phyloP scores from a whole-genome alignment of 2,329 filamentous ascomycete genomes.

The Fusarium sp. region DNA sequence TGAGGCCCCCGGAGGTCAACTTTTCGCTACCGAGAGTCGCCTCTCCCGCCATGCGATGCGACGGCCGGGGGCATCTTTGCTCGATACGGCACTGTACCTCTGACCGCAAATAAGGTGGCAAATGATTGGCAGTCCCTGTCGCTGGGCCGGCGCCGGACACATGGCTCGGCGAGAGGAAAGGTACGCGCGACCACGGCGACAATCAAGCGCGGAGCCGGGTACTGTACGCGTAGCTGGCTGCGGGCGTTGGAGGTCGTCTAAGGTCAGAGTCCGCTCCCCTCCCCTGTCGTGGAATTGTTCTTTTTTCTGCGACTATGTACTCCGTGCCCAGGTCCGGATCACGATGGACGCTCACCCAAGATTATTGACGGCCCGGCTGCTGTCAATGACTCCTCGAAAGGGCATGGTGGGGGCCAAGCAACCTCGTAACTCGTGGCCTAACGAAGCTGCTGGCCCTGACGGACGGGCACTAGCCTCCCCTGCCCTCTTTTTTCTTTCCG shows the following conservation, averaged over 20 bases:
- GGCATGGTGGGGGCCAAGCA: conserved; percentile 6
- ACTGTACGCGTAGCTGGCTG: conserved; percentile 17
- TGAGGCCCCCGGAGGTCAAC: conserved; percentile 14
- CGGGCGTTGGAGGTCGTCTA: conserved; percentile 15
- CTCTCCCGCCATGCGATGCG: background rate
- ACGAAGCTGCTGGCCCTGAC: conserved; percentile 22
- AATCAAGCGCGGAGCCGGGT: conserved; percentile 6
- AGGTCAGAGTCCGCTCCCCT: background rate
- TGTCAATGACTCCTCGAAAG: conserved; percentile 28
- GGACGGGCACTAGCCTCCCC: conserved; percentile 20
- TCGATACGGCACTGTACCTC: background rate
- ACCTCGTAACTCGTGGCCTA: conserved; percentile 6
- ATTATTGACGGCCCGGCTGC: conserved; percentile 13
- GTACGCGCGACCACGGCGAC: conserved; percentile 16
- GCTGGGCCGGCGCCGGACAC: conserved; percentile 31
- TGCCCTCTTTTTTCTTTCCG: conserved; percentile 22
- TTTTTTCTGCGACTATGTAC: conserved; percentile 36
- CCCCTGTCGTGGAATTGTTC: conserved; percentile 45
- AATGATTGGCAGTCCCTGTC: conserved; percentile 35
- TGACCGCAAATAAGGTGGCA: conserved; percentile 19
- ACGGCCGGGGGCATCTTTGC: conserved; percentile 7
- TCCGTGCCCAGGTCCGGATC: conserved; percentile 16
- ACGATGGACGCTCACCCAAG: conserved; percentile 18
- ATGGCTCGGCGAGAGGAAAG: conserved; percentile 35
- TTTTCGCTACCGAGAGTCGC: conserved; percentile 13